A percentile compares a stretch with the other conserved stretches of the same genome.
Evolutionary conservation across 176 grass and related monocot genomes (phyloP).

Genomic region (Sorghum bicolor): Sorghum_bicolor_NCBIv3 NC_012871.2:49670001-49670500

Average conservation of each 20-base stretch:
- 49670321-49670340: constrained; percentile 68
- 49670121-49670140: constrained; percentile 83
- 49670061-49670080: constrained; percentile 75
- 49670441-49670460: constrained; percentile 66
- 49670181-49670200: constrained; percentile 38
- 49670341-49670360: constrained; percentile 81
- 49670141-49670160: constrained; percentile 67
- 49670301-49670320: constrained; percentile 72
- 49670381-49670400: constrained; percentile 81
- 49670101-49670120: constrained; percentile 78
- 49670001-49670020: constrained; percentile 91
- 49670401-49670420: constrained; percentile 75
- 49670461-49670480: constrained; percentile 87
- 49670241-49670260: constrained; percentile 82
- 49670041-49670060: constrained; percentile 55
- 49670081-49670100: constrained; percentile 71
- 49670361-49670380: constrained; percentile 80
- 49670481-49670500: constrained; percentile 89
- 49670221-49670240: constrained; percentile 58
- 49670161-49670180: constrained; percentile 77
- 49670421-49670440: constrained; percentile 90
- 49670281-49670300: constrained; percentile 80
- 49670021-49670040: constrained; percentile 73
- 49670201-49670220: constrained; percentile 30
- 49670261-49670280: constrained; percentile 84